Percentiles rank a stretch among this genome's conserved stretches.
Evolutionary conservation across 352 stramenopile species (phyloP).

Genomic region (Globisporangium radiosum): DNA sequence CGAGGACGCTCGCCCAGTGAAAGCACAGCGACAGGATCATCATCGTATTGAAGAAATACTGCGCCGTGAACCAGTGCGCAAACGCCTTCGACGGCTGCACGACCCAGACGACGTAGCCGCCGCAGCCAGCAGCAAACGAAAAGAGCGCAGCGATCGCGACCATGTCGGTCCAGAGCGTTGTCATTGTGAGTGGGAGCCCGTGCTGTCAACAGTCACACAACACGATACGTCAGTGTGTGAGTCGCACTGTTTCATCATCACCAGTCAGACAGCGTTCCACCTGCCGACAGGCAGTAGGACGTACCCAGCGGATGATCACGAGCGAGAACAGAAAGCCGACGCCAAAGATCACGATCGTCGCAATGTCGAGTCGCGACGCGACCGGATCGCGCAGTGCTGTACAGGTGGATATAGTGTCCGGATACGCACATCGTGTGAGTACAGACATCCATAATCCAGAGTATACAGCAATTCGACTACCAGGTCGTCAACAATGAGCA

Average conservation of each 20-base stretch:
- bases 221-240: neutral
- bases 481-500: neutral
- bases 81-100: constrained; percentile 80
- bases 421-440: neutral
- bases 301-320: constrained; percentile 74
- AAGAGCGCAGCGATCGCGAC: constrained; percentile 79
- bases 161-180: constrained; percentile 82
- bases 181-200: constrained; percentile 71
- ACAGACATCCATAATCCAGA: neutral
- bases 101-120: constrained; percentile 76
- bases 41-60: constrained; percentile 86
- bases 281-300: neutral
- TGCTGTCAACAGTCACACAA: constrained; percentile 22
- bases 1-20: constrained; percentile 78
- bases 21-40: constrained; percentile 88
- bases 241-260: neutral
- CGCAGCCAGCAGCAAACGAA: constrained; percentile 74
- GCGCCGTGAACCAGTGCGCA: constrained; percentile 77
- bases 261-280: neutral
- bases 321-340: constrained; percentile 76
- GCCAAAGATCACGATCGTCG: constrained; percentile 65
- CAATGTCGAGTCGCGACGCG: constrained; percentile 58
- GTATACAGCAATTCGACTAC: neutral
- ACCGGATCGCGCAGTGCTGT: constrained; percentile 44
- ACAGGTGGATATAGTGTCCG: neutral